These are phyloP conservation scores for Gossypium arboreum DNA, from an alignment of 345 rosid genomes.

Conservation along the genomic window DNA sequence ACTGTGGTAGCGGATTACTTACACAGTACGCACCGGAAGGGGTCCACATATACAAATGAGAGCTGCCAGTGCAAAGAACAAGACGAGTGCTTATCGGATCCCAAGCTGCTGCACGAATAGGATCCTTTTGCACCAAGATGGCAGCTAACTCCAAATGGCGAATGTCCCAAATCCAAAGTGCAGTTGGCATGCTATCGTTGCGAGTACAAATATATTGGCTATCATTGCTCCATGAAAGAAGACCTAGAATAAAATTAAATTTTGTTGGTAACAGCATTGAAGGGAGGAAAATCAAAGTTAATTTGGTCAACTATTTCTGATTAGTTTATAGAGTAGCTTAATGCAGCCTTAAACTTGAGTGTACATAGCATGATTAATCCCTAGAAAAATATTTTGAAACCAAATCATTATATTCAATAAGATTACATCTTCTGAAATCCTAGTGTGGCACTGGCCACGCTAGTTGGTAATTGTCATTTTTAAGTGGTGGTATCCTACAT, in stretches of 20 bases:
- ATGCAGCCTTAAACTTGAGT: background rate
- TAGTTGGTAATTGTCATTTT: background rate
- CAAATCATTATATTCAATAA: background rate
- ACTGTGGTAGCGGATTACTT: slow-evolving; percentile 68
- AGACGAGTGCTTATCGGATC: slow-evolving; percentile 83
- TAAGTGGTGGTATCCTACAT: no score
- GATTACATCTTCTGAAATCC: background rate
- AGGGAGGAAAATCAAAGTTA: background rate
- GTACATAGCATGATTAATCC: background rate
- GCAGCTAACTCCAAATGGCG: slow-evolving; percentile 76
- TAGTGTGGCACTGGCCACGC: background rate
- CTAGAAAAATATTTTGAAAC: background rate
- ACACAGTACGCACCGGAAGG: slow-evolving; percentile 91
- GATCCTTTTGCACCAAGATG: slow-evolving; percentile 84
- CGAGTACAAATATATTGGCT: slow-evolving; percentile 81
- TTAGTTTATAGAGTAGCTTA: slow-evolving; percentile 1
- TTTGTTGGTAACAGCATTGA: background rate
- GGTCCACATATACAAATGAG: slow-evolving; percentile 91
- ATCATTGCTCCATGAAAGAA: slow-evolving; percentile 90
- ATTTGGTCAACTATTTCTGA: background rate
- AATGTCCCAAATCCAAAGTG: slow-evolving; percentile 94
- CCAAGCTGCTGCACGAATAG: slow-evolving; percentile 88
- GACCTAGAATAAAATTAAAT: slow-evolving; percentile 45
- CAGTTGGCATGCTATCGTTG: slow-evolving; percentile 85
- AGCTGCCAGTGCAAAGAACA: slow-evolving; percentile 80